Evolutionary conservation across 202 grass and related monocot species (phyloP), one percentile per base, ranked within the genome.

Genomic region (Zoysia matrella): DNA sequence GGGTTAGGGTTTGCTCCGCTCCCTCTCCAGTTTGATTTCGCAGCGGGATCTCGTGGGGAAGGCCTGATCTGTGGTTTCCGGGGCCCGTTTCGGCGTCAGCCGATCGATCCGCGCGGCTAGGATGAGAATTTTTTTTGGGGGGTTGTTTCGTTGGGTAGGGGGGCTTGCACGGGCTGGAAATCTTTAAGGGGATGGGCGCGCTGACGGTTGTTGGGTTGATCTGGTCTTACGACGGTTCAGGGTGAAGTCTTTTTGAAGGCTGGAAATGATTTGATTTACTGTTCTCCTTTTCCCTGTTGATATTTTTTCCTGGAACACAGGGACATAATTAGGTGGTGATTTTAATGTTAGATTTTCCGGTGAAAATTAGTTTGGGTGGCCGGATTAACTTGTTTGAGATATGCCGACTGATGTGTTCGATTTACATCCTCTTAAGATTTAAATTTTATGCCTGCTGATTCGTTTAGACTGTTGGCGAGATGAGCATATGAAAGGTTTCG

Each of bases 1-100:
- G 63, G 89, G 82, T 91, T 79, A 85, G 89, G 73, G 85, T 87
- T 81, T 66, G 2, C 65, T 55, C 85, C 22, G 5, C 80, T 60
- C 57, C 47, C 47, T 70, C 41, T 69, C 48, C 43, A 40, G n/a
- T 1, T 47, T 30, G 48, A 52, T 85, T 48, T 39, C 5, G 3
- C 65, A 1, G n/a, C 30, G 12, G 12, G 54, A 54, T 84, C 63
- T 9, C 55, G 11, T n/a, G 5, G 55, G 52, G 8, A 63, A 44
- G 55, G 68, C 55, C 41, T 64, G 83, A 86, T 86, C 88, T 70
- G 69, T 71, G n/a, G 4, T 5, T 30, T 64, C 0, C 15, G 30
- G 75, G 4, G 7, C 30, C 72, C 70, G 79, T 86, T 79, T 82
- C 49, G 73, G 39, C 22, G 67, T 69, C 15, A 0, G 40, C 5